Evolutionary conservation across 352 stramenopile species (phyloP).

Genomic region (Phytophthora kernoviae): DNA sequence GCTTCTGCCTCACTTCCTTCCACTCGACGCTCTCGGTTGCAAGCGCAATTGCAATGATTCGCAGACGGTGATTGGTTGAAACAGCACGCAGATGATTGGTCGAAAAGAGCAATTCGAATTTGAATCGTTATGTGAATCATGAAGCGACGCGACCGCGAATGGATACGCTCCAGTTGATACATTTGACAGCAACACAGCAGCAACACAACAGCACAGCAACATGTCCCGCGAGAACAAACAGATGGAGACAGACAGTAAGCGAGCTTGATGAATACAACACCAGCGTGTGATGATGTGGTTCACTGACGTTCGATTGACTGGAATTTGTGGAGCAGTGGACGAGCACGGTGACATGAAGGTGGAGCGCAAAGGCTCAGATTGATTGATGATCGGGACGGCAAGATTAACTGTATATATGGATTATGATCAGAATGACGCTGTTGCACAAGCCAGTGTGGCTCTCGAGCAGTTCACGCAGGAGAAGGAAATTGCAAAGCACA

Average conservation of each 20-base stretch:
- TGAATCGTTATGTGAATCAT: slow-evolving; percentile 11
- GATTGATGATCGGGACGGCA: neutral
- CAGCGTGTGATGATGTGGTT: neutral
- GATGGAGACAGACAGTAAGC: slow-evolving; percentile 83
- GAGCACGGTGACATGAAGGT: slow-evolving; percentile 87
- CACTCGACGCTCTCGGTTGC: slow-evolving; percentile 5
- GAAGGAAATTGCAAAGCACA: slow-evolving; percentile 82
- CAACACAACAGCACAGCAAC: neutral
- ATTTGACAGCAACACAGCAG: neutral
- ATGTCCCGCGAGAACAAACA: slow-evolving; percentile 79
- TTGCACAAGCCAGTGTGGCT: slow-evolving; percentile 65
- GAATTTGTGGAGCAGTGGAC: slow-evolving; percentile 54
- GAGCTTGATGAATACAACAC: neutral
- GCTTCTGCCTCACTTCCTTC: slow-evolving; percentile 7
- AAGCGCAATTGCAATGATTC: neutral
- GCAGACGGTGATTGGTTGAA: slow-evolving; percentile 5
- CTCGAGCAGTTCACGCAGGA: slow-evolving; percentile 81
- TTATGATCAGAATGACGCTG: slow-evolving; percentile 54
- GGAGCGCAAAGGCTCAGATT: neutral
- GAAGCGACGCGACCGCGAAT: slow-evolving; percentile 25
- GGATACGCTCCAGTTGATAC: slow-evolving; percentile 4
- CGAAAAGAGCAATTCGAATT: slow-evolving; percentile 5
- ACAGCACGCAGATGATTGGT: slow-evolving; percentile 21
- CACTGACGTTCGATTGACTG: neutral
- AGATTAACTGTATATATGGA: neutral